Conservation (phyloP, 2,329 filamentous ascomycete species). For the Arthrobotrys megalospora region DNA sequence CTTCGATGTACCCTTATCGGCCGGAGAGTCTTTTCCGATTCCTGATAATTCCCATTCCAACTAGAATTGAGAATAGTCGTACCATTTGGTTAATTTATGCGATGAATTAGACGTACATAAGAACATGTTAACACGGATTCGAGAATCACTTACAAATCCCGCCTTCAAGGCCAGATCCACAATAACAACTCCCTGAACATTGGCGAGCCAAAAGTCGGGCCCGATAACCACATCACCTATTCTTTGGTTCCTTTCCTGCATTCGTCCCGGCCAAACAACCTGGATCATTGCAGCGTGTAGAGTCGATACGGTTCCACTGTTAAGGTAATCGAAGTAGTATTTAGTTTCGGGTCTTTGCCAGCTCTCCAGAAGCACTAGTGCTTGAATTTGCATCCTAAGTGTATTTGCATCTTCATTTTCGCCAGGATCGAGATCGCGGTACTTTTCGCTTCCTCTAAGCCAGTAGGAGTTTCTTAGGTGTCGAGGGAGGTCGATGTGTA, state of each 20-base stretch:
- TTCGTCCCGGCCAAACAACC: slow-evolving; percentile 8
- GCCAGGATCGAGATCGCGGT: neutral
- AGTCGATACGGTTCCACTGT: slow-evolving; percentile 1
- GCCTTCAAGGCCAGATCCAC: slow-evolving; percentile 9
- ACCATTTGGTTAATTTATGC: slow-evolving; percentile 6
- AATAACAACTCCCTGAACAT: slow-evolving; percentile 4
- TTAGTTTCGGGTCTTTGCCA: slow-evolving; percentile 3
- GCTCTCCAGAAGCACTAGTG: neutral
- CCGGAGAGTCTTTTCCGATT: neutral
- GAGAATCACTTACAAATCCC: neutral
- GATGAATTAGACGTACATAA: slow-evolving; percentile 2
- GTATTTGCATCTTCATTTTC: slow-evolving; percentile 4
- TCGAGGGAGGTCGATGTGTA: slow-evolving; percentile 13
- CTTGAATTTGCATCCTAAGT: neutral
- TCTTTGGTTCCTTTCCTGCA: slow-evolving; percentile 9
- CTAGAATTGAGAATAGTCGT: neutral
- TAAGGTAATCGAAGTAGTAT: neutral
- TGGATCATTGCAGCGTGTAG: slow-evolving; percentile 9
- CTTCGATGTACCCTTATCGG: neutral
- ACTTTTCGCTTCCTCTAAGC: slow-evolving; percentile 2
- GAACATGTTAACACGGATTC: slow-evolving; percentile 2
- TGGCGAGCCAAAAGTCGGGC: neutral
- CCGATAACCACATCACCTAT: slow-evolving; percentile 1
- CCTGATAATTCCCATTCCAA: slow-evolving; percentile 8
- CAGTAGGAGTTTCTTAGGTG: slow-evolving; percentile 8